Conservation (phyloP, 192 early-diverging fungal genomes). For the Coemansia sp. region DNA sequence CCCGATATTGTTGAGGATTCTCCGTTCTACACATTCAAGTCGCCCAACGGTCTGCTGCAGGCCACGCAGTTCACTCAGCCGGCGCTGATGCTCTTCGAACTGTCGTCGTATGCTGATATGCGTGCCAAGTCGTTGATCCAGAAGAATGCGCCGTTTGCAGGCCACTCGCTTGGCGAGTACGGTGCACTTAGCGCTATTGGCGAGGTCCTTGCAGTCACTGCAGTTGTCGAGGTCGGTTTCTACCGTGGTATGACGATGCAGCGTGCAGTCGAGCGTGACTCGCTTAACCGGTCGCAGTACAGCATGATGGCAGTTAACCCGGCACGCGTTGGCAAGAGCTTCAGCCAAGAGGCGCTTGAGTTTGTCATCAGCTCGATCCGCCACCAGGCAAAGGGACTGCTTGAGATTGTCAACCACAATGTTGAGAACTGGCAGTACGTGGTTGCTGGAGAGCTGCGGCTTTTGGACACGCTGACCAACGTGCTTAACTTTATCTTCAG, state of each 20-base stretch:
- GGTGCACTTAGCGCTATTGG: slow-evolving; percentile 88
- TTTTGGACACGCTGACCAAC: slow-evolving; percentile 77
- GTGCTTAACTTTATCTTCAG: slow-evolving; percentile 88
- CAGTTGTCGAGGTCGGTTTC: slow-evolving; percentile 90
- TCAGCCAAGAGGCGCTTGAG: slow-evolving; percentile 81
- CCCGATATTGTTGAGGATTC: slow-evolving; percentile 83
- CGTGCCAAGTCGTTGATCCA: slow-evolving; percentile 84
- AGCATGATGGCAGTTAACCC: slow-evolving; percentile 97
- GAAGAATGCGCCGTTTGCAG: slow-evolving; percentile 84
- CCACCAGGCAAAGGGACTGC: slow-evolving; percentile 69
- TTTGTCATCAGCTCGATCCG: slow-evolving; percentile 76
- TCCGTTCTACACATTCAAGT: slow-evolving; percentile 81
- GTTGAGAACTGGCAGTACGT: slow-evolving; percentile 98
- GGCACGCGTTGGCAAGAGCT: slow-evolving; percentile 78
- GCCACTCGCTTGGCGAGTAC: slow-evolving; percentile 96
- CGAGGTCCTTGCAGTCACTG: slow-evolving; percentile 80
- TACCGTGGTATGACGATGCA: slow-evolving; percentile 99
- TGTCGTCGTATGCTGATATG: slow-evolving; percentile 90
- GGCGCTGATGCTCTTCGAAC: slow-evolving; percentile 89
- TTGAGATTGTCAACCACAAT: slow-evolving; percentile 98
- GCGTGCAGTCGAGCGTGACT: slow-evolving; percentile 86
- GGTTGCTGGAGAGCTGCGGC: slow-evolving; percentile 81
- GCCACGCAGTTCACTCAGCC: slow-evolving; percentile 97
- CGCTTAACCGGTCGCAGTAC: slow-evolving; percentile 86
- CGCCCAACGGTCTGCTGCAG: slow-evolving; percentile 83